Base-by-base conservation (phyloP, 768 basidiomycete species). In the Panaeolus cyanescens region DNA sequence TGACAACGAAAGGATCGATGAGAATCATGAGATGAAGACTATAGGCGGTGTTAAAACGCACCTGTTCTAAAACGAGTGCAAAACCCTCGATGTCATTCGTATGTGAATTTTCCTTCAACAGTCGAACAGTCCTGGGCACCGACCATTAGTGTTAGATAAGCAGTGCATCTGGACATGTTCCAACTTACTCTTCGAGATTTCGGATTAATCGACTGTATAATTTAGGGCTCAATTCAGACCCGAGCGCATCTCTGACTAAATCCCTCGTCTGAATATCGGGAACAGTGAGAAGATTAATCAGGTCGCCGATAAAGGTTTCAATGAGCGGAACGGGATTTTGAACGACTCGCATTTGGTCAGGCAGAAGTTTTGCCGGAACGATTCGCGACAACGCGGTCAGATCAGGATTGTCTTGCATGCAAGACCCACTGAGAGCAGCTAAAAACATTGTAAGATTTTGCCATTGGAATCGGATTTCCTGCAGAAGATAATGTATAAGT, bases 391-490 rank as follows among this genome's bases (percentile, higher is more conserved):
- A 74, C 22, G 80, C 77, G n/a, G 75, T 72, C 32, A 81, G 72
- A 39, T 86, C 78, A 32, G 82, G 79, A 42, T 79, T 75, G 15
- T 89, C 85, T 37, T 79, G 75, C 19, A 85, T 75, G 62, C 89
- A 89, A 5, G 84, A 77, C 4, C 90, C 89, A 34, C 88, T 87
- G n/a, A 88, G 81, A 0, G 91, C 84, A 3, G 91, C 86, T 36
- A 96, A 77, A 73, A 90, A 92, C 22, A 93, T 75, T 0, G 91
- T 88, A 12, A 93, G 76, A 69, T 95, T 93, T 67, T 92, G 89
- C 94, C 95, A 97, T 65, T 93, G 90, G 34, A 80, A 83, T 39
- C 87, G 83, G 65, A 86, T 81, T 19, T 93, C 91, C 91, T 93
- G 63, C 4, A 8, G 28, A 32, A 36, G 30, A 34, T 22, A 59